Evolutionary conservation across 1,139 yeast species (phyloP), one percentile per base, ranked within the genome.

Genomic region (Debaryomycetaceae sp.): DNA sequence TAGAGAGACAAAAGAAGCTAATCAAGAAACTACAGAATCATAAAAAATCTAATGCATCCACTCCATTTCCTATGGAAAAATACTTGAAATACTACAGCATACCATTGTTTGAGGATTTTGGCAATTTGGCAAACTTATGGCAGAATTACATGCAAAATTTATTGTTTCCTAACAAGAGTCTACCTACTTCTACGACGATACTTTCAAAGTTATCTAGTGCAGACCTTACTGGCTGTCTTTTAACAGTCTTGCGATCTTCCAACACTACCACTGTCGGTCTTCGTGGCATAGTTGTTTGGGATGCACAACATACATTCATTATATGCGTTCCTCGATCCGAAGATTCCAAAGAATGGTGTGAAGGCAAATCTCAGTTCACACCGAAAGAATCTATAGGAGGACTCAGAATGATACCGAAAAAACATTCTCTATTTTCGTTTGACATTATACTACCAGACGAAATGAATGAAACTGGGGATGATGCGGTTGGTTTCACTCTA

Each of bases 231-330:
- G 98, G 98, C 3, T 80, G 95, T 15, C 58, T 66, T 33, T 45
- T 91, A 17, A 70, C 73, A 13, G 92, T 91, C 0, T 53, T 71
- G 1, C 75, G 79, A 35, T 73, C 89, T 9, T 63, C 67, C 15
- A 86, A 86, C 51, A 67, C 73, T 2, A 74, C 79, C 37, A 55
- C 79, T 40, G 73, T 83, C 5, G 96, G 96, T 0, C 52, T 75
- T 14, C 51, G 71, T 32, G 98, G 98, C 0, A 85, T 91, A 5
- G 88, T 91, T 1, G 67, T 88, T 1, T 87, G 95, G 84, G 98
- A 92, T 56, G 79, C 92, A 6, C 91, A 87, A 56, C 79, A 83
- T 50, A 76, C 79, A 41, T 85, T 88, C 53, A 77, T 88, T 4
- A 51, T 91, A 36, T 80, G 84, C 22, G 74, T 78, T 0, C 78